These are phyloP conservation scores for Exsudoporus frostii DNA, from an alignment of 768 basidiomycete species.

Conservation along the genomic window DNA sequence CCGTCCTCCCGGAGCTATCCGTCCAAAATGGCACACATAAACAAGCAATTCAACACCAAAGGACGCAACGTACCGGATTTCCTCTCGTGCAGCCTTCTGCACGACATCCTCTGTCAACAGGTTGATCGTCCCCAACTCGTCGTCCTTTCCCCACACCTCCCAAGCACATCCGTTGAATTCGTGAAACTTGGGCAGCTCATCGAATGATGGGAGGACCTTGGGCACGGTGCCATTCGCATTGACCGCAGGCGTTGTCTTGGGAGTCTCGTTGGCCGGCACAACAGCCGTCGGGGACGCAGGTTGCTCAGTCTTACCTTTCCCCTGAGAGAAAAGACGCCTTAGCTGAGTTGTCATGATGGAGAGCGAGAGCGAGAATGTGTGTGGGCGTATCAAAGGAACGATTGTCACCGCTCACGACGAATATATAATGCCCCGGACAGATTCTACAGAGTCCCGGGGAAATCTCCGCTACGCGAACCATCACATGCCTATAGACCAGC, in stretches of 20 bases:
- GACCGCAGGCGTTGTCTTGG: background rate
- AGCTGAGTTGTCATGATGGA: conserved; percentile 14
- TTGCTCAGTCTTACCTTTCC: conserved; percentile 7
- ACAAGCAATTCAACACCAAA: background rate
- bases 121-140: conserved; percentile 67
- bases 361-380: background rate
- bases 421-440: conserved; percentile 5
- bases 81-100: conserved; percentile 51
- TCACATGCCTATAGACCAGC: conserved; percentile 7
- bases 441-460: background rate
- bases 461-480: background rate
- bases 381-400: background rate
- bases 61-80: conserved; percentile 46
- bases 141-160: conserved; percentile 63
- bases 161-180: conserved; percentile 59
- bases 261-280: background rate
- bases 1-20: conserved; percentile 48
- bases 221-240: conserved; percentile 7
- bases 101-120: conserved; percentile 62
- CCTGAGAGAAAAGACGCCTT: conserved; percentile 16
- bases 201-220: conserved; percentile 42
- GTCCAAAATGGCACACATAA: background rate
- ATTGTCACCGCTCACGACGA: background rate
- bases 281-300: background rate
- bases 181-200: conserved; percentile 45